Conservation (phyloP, 768 basidiomycete species). For the Amanita rimosa region DNA sequence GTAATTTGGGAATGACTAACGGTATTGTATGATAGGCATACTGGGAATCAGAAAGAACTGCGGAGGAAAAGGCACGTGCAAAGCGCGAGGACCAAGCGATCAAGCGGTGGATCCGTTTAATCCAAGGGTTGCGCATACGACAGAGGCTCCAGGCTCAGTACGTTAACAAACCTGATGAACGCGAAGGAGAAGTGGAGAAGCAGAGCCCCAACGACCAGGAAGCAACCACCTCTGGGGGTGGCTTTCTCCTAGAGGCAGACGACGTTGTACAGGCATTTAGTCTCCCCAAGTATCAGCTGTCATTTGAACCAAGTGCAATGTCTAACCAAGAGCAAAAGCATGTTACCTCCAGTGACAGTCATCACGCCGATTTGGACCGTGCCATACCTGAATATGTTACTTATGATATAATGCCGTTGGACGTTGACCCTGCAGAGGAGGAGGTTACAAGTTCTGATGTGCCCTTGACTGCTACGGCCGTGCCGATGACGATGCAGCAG, state of each 20-base stretch:
- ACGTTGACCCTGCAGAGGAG: slow-evolving; percentile 18
- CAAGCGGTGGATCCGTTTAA: slow-evolving; percentile 80
- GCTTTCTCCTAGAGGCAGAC: slow-evolving; percentile 57
- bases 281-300: slow-evolving; percentile 46
- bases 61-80: slow-evolving; percentile 61
- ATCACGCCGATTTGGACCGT: slow-evolving; percentile 11
- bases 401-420: slow-evolving; percentile 28
- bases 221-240: slow-evolving; percentile 14
- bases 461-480: slow-evolving; percentile 13
- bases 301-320: slow-evolving; percentile 5
- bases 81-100: slow-evolving; percentile 74
- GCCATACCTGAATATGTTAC: slow-evolving; percentile 17
- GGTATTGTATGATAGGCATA: slow-evolving; percentile 49
- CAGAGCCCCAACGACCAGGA: slow-evolving; percentile 3
- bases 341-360: slow-evolving; percentile 5
- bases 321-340: slow-evolving; percentile 2
- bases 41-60: slow-evolving; percentile 68
- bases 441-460: slow-evolving; percentile 1
- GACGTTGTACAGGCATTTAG: slow-evolving; percentile 65
- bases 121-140: slow-evolving; percentile 82
- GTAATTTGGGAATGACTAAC: background rate
- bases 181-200: slow-evolving; percentile 1
- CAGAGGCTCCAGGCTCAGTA: slow-evolving; percentile 78
- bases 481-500: slow-evolving; percentile 53
- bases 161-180: slow-evolving; percentile 11